phyloP scores from a whole-genome alignment of 2,329 filamentous ascomycete genomes.

The Sporothrix variecibatus region DNA sequence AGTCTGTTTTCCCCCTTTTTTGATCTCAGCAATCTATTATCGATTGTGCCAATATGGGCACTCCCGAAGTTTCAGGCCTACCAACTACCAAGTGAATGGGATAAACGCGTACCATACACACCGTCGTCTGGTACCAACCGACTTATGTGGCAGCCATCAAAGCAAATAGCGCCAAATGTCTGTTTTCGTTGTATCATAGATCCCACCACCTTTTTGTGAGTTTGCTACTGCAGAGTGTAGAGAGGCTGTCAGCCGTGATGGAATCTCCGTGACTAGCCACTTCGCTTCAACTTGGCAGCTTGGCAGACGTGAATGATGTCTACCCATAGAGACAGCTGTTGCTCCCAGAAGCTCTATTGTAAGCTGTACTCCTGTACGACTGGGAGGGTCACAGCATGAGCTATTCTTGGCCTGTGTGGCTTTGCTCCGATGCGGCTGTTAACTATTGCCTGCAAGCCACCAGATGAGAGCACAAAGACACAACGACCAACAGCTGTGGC shows the following conservation, averaged over 20 bases:
- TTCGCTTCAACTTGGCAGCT: not conserved
- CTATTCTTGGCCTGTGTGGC: conserved; percentile 4
- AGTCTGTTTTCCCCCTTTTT: not conserved
- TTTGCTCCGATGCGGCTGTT: conserved; percentile 6
- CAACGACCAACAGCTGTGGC: not conserved
- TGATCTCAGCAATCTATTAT: not conserved
- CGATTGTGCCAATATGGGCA: not conserved
- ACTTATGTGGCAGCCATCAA: not conserved
- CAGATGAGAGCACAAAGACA: not conserved
- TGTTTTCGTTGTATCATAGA: not conserved
- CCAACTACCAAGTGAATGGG: too few species aligned
- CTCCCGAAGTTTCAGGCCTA: not conserved
- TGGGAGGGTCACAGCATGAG: not conserved
- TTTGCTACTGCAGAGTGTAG: not conserved
- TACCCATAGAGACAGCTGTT: not conserved
- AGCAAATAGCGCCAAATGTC: not conserved
- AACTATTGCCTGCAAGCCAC: not conserved
- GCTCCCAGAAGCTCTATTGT: not conserved
- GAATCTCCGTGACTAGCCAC: conserved; percentile 1
- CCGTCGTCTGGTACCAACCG: not conserved
- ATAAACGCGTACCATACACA: not conserved
- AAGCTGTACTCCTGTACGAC: too few species aligned
- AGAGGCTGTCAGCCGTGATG: not conserved
- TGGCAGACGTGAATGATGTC: not conserved
- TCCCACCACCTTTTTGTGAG: not conserved